Conservation (phyloP, 108 stramenopile species). For the Stephanodiscus minutulus region DNA sequence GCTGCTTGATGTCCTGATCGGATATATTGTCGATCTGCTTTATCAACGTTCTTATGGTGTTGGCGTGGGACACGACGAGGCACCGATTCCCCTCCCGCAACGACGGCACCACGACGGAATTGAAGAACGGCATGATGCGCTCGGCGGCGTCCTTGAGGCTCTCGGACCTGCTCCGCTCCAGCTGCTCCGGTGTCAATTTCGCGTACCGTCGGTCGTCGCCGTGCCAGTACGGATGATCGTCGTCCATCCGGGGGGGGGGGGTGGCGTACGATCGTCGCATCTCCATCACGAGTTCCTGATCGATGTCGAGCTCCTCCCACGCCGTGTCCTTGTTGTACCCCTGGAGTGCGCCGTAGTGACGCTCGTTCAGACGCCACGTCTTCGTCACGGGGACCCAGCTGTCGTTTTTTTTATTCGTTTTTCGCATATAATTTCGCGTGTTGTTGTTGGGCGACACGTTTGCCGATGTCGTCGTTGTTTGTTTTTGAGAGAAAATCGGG, state of each 20-base stretch:
- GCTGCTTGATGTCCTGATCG: constrained; percentile 85
- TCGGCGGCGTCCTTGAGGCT: constrained; percentile 76
- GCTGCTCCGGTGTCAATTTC: constrained; percentile 60
- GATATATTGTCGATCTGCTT: constrained; percentile 85
- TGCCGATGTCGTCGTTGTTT: background rate
- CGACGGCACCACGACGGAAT: constrained; percentile 68
- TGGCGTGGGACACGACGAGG: constrained; percentile 84
- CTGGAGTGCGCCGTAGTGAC: constrained; percentile 86
- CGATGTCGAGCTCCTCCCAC: constrained; percentile 66
- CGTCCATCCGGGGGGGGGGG: constrained; percentile 74
- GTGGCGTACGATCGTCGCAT: constrained; percentile 79
- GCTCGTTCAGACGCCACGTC: constrained; percentile 86
- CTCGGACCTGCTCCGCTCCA: constrained; percentile 67
- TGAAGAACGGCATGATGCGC: constrained; percentile 85
- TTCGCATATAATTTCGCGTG: no score
- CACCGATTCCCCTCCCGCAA: constrained; percentile 75
- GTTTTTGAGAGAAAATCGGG: no score
- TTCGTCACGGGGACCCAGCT: constrained; percentile 83
- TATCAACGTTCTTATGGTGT: constrained; percentile 83
- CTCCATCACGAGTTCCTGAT: constrained; percentile 84
- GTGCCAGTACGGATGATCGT: constrained; percentile 89
- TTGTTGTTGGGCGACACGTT: no score
- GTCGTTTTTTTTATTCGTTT: no score
- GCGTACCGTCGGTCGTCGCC: constrained; percentile 79
- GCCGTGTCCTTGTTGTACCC: constrained; percentile 87